Conservation (phyloP, 2,329 filamentous ascomycete genomes). For the Alternaria arborescens region DNA sequence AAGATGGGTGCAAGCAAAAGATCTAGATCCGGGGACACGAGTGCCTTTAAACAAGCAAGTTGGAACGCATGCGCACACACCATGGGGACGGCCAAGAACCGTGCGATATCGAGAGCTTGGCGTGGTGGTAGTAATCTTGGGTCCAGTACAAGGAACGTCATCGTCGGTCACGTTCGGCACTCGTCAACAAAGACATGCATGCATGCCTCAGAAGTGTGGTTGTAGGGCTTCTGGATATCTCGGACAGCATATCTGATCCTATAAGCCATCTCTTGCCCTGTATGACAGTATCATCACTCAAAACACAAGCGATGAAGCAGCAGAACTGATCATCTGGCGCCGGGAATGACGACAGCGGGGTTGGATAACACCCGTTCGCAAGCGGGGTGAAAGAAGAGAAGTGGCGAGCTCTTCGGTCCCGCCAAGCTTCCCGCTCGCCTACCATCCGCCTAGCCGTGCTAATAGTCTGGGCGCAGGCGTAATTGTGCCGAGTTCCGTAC, state of each 20-base stretch:
- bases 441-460: constrained; percentile 30
- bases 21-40: constrained; percentile 39
- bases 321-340: not conserved
- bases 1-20: constrained; percentile 38
- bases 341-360: constrained; percentile 13
- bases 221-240: constrained; percentile 5
- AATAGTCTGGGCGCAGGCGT: constrained; percentile 21
- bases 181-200: constrained; percentile 23
- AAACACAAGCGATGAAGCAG: not conserved
- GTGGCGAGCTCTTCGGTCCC: constrained; percentile 4
- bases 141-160: constrained; percentile 37
- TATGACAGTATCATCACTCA: not conserved
- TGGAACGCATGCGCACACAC: constrained; percentile 29
- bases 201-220: constrained; percentile 20
- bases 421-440: constrained; percentile 24
- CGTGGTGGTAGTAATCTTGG: constrained; percentile 38
- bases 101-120: constrained; percentile 39
- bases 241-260: constrained; percentile 13
- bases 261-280: not conserved
- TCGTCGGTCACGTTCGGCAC: constrained; percentile 31
- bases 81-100: constrained; percentile 42
- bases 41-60: constrained; percentile 40
- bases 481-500: constrained; percentile 25
- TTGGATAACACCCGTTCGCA: constrained; percentile 6
- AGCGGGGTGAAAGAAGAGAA: constrained; percentile 2